Conservation (phyloP, 805 yeast species). For the Kazachstania martiniae region DNA sequence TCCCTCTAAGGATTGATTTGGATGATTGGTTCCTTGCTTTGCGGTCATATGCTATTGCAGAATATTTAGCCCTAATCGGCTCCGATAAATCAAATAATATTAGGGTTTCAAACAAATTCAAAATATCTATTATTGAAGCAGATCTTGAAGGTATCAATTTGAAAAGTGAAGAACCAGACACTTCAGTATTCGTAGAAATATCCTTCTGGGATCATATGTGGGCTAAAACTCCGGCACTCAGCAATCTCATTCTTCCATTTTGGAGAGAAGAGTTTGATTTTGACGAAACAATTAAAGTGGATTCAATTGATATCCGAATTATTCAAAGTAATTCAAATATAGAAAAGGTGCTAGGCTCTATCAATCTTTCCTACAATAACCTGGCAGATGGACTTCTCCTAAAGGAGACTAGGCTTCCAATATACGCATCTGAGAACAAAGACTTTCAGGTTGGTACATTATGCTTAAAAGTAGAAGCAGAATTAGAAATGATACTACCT, state of each 20-base stretch:
- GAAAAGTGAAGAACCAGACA: background rate
- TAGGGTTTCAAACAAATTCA: conserved; percentile 43
- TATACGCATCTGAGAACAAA: conserved; percentile 29
- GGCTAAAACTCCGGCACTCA: conserved; percentile 65
- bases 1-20: conserved; percentile 56
- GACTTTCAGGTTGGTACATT: conserved; percentile 46
- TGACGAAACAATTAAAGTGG: conserved; percentile 44
- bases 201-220: conserved; percentile 63
- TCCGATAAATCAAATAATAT: conserved; percentile 29
- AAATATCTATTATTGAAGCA: conserved; percentile 57
- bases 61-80: conserved; percentile 24
- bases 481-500: conserved; percentile 49
- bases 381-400: conserved; percentile 13
- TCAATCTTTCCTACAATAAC: conserved; percentile 27
- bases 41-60: conserved; percentile 50
- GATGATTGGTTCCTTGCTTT: conserved; percentile 72
- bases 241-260: conserved; percentile 44
- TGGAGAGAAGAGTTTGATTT: conserved; percentile 74
- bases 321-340: conserved; percentile 24
- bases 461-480: conserved; percentile 38
- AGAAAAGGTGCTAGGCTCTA: conserved; percentile 37
- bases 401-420: conserved; percentile 32
- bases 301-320: conserved; percentile 39
- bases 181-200: conserved; percentile 52
- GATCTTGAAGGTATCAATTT: conserved; percentile 30